phyloP scores from a whole-genome alignment of 163 green algal genomes.

The Trebouxia gelatinosa region DNA sequence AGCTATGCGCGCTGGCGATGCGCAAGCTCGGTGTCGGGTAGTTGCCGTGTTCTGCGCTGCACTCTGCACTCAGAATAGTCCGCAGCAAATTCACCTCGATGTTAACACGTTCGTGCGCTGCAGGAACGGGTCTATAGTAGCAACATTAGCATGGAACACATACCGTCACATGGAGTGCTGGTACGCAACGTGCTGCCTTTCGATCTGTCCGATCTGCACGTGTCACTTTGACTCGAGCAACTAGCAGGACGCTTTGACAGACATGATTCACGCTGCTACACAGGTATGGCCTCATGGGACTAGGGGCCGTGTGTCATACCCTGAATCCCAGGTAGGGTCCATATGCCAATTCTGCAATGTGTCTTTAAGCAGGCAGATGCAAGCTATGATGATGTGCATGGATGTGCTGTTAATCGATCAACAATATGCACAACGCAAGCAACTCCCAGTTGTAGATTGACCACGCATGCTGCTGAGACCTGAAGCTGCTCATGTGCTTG shows the following conservation, averaged over 20 bases:
- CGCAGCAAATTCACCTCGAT: no score
- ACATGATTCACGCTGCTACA: not conserved
- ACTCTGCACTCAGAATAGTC: not conserved
- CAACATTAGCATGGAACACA: slow-evolving; percentile 82
- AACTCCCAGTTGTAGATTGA: no score
- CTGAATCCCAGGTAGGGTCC: slow-evolving; percentile 78
- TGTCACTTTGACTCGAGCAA: not conserved
- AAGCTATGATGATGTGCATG: no score
- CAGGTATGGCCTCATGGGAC: slow-evolving; percentile 71
- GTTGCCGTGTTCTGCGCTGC: not conserved
- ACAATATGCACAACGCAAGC: no score
- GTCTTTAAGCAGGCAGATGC: no score
- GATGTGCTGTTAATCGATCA: no score
- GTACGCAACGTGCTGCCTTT: slow-evolving; percentile 39
- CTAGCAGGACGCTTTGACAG: not conserved
- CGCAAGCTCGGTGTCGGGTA: slow-evolving; percentile 59
- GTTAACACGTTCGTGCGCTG: not conserved
- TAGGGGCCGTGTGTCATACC: slow-evolving; percentile 73
- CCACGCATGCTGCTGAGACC: no score
- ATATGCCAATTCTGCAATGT: no score
- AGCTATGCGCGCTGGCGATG: slow-evolving; percentile 65
- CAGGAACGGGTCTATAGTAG: slow-evolving; percentile 64
- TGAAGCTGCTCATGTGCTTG: no score
- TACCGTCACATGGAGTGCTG: slow-evolving; percentile 74
- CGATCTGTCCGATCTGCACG: not conserved